A percentile compares a stretch with the other conserved stretches of the same genome.
Evolutionary conservation across 148 eudicot genomes (phyloP).

Genomic region (Chenopodium formosanum): DNA sequence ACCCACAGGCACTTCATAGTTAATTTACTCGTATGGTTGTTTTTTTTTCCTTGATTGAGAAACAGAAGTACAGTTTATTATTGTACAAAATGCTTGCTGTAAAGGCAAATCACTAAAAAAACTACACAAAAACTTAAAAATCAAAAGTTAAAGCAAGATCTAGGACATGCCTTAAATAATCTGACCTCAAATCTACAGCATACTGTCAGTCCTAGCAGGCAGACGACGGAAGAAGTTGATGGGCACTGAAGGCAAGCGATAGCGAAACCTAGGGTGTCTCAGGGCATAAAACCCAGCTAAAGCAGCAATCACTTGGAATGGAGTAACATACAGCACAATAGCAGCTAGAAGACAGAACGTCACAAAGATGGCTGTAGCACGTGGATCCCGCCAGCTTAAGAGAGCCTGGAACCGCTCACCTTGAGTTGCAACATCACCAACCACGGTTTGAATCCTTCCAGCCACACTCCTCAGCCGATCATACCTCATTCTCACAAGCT

Average conservation of each 20-base stretch:
- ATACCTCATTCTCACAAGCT: slow-evolving; percentile 83
- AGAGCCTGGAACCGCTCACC: slow-evolving; percentile 88
- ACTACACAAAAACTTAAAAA: slow-evolving; percentile 8
- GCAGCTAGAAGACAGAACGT: slow-evolving; percentile 77
- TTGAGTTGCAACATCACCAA: slow-evolving; percentile 90
- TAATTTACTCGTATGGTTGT: not conserved
- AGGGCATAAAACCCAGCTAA: slow-evolving; percentile 64
- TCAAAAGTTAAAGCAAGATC: not conserved
- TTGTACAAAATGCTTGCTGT: not conserved
- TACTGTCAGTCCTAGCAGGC: slow-evolving; percentile 88
- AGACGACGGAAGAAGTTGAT: slow-evolving; percentile 87
- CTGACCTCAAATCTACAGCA: slow-evolving; percentile 55
- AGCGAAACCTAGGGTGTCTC: slow-evolving; percentile 94
- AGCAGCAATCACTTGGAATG: slow-evolving; percentile 78
- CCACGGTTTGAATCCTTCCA: slow-evolving; percentile 85
- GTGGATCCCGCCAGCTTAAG: slow-evolving; percentile 95
- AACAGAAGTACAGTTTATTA: not conserved
- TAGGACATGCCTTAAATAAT: slow-evolving; percentile 3
- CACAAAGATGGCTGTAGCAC: slow-evolving; percentile 81
- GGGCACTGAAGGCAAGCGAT: slow-evolving; percentile 80
- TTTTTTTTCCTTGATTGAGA: not conserved
- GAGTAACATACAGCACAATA: slow-evolving; percentile 75
- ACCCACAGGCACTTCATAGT: not conserved
- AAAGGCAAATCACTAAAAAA: not conserved
- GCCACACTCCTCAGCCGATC: slow-evolving; percentile 90